Evolutionary conservation across 495 filamentous ascomycete species (phyloP).

Genomic region (Penicillium maclennaniae): DNA sequence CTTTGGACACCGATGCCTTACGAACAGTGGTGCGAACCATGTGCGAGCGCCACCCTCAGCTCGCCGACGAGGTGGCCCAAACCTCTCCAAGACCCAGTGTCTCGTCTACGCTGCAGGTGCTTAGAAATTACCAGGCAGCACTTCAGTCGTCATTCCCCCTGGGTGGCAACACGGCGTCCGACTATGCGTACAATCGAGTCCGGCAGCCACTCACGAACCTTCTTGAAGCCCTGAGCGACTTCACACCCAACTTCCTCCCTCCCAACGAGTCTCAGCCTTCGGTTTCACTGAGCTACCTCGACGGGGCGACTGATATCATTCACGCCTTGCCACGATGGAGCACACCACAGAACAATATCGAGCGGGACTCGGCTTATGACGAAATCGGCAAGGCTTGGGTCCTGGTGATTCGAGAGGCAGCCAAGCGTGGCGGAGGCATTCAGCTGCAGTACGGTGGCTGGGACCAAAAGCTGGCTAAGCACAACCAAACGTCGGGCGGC

Average conservation of each 20-base stretch:
- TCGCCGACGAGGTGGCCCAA: conserved; percentile 73
- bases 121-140: conserved; percentile 73
- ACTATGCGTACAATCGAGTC: conserved; percentile 94
- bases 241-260: conserved; percentile 91
- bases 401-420: conserved; percentile 83
- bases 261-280: conserved; percentile 80
- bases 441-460: conserved; percentile 86
- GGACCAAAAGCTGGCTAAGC: conserved; percentile 83
- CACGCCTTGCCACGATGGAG: conserved; percentile 87
- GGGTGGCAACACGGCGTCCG: conserved; percentile 74
- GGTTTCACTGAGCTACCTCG: conserved; percentile 76
- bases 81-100: conserved; percentile 82
- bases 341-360: conserved; percentile 76
- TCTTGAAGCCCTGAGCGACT: conserved; percentile 86
- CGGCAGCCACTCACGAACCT: conserved; percentile 74
- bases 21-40: conserved; percentile 79
- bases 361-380: conserved; percentile 92
- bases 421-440: conserved; percentile 88
- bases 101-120: conserved; percentile 69
- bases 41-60: conserved; percentile 79
- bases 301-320: conserved; percentile 83
- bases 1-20: conserved; percentile 77
- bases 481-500: conserved; percentile 83
- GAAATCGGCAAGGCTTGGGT: conserved; percentile 94
- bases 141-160: conserved; percentile 82